These are phyloP conservation scores for Schizothecium vesticola DNA, from an alignment of 495 filamentous ascomycete genomes.

Conservation along the genomic window DNA sequence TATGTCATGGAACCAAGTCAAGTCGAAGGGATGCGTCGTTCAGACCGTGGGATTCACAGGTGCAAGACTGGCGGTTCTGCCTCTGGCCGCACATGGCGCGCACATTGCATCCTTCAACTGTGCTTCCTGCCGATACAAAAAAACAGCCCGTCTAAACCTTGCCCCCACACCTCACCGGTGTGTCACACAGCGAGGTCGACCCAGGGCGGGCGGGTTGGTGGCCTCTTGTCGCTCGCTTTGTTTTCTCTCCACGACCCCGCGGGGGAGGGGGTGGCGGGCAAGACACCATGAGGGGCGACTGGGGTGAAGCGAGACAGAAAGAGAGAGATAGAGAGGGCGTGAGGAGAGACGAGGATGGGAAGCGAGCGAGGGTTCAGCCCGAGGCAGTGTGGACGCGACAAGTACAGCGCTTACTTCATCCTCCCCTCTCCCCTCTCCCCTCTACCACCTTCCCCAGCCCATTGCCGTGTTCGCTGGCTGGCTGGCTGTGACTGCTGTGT, in stretches of 20 bases:
- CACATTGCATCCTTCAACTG: neutral
- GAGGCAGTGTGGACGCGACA: neutral
- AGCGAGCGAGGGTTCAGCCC: neutral
- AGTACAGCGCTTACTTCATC: neutral
- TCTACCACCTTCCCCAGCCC: neutral
- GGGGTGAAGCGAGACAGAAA: neutral
- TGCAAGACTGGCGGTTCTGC: neutral
- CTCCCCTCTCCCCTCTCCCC: neutral
- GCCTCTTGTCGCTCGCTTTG: neutral
- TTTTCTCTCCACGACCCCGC: neutral
- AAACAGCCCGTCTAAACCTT: neutral
- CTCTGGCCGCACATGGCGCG: neutral
- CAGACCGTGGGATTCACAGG: neutral
- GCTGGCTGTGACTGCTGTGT: constrained; percentile 2
- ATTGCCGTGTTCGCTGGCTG: neutral
- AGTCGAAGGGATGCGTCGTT: neutral
- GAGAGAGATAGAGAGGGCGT: neutral
- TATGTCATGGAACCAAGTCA: neutral
- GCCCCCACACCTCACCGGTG: constrained; percentile 1
- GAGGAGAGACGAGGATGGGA: neutral
- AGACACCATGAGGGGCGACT: neutral
- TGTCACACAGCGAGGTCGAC: constrained; percentile 5
- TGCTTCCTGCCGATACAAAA: neutral
- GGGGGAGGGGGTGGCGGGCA: neutral
- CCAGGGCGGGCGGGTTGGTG: neutral